Evolutionary conservation across 495 filamentous ascomycete species (phyloP), one percentile per base, ranked within the genome.

Genomic region (Penicillium canescens): DNA sequence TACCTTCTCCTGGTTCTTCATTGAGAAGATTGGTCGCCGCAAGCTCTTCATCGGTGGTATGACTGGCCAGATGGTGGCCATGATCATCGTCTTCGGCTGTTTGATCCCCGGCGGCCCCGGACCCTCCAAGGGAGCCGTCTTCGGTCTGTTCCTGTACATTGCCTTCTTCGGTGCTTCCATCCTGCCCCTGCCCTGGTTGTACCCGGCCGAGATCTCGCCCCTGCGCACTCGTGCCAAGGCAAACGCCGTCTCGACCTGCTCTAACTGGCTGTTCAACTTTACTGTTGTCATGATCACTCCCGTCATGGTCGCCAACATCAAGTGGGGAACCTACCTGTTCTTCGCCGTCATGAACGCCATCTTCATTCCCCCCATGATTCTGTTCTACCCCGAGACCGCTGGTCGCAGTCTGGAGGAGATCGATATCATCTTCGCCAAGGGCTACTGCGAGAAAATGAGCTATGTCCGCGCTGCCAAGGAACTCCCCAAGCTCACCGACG

Each of bases 191-290:
- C 73, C 74, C 61, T 89, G 57, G 76, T 72, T 86, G 37, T 84
- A 85, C 60, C 81, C 81, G 0, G 84, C 86, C 18, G 87, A 91
- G 69, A 80, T 92, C 60, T 89, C 87, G 59, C 88, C 88, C 10
- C 82, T 91, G 65, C 83, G 83, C 59, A 91, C 87, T 8, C 80
- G 89, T 54, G 84, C 80, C 24, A 86, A 88, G 73, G 88, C 87
- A 37, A 91, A 90, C 61, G 87, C 89, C 12, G 76, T 89, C 16
- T 87, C 83, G 7, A 91, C 88, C 10, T 88, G 86, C 71, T 81
- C 79, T 14, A 91, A 92, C 72, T 91, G 88, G 88, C 70, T 90
- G 3, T 91, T 88, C 74, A 91, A 91, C 78, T 92, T 91, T 68
- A 65, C 85, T 11, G 82, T 92, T 37, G 89, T 92, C 52, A 89